Evolutionary conservation across 345 rosid species (phyloP), one percentile per base, ranked within the genome.

Genomic region (Sisymbrium irio): DNA sequence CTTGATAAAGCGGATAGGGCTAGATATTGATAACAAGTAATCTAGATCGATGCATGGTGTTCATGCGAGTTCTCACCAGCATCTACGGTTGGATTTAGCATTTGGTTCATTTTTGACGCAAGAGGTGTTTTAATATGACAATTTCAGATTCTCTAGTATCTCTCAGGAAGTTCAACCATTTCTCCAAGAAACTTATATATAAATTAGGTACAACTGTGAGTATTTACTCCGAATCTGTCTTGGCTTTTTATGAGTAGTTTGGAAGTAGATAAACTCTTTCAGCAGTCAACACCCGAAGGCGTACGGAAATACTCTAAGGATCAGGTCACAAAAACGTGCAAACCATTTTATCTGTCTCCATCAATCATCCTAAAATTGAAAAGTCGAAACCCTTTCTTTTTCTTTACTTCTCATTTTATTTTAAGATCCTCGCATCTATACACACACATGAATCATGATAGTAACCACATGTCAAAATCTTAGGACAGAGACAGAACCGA

Each of bases 401-500:
- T 3, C 9, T 20, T 5, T 2, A 56, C 3, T 6, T 18, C 39
- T 25, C 39, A 39, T 50, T 49, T 37, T 12, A 12, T 32, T 15
- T 30, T 44, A 64, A 65, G 32, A 44, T 18, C 13, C 18, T 40
- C 14, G 35, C 44, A 51, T 62, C 54, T 30, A 13, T 8, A 22
- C 9, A 49, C 47, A 19, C 63, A 72, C 41, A 66, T 46, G 44
- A 37, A 45, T 13, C 60, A 59, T 50, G 62, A 60, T 9, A 50
- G 9, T 60, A 39, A 75, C 22, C 78, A 61, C 63, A 67, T 75
- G 74, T 67, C 69, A 42, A 51, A 68, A 61, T 67, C 39, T n/a
- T 5, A 39, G 11, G 68, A 75, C 28, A 39, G 9, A 67, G 47
- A 59, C 50, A 19, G 35, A 75, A 67, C 78, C 35, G 36, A 67